These are phyloP conservation scores for Haemoproteus tartakovskyi DNA, from an alignment of 169 alveolate species.

Conservation along the genomic window DNA sequence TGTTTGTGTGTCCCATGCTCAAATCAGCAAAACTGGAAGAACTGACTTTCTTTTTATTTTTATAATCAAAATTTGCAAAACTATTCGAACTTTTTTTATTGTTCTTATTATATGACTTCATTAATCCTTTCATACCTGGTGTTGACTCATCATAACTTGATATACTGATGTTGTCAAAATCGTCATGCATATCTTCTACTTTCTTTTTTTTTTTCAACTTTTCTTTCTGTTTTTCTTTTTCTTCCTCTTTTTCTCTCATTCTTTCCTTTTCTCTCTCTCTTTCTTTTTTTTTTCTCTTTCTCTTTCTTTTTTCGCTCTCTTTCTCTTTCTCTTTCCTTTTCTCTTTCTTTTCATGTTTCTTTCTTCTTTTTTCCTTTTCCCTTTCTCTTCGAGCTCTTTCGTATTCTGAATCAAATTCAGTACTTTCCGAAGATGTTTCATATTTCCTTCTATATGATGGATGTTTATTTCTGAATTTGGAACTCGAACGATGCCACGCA, in stretches of 20 bases:
- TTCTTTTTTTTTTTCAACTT: slow-evolving; percentile 34
- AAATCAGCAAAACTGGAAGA: too few species aligned
- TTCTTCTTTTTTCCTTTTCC: slow-evolving; percentile 22
- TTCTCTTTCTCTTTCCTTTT: slow-evolving; percentile 6
- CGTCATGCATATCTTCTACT: slow-evolving; percentile 23
- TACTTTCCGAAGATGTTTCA: slow-evolving; percentile 25
- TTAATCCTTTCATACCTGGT: slow-evolving; percentile 66
- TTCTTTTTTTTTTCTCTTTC: too few species aligned
- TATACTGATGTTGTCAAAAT: slow-evolving; percentile 46
- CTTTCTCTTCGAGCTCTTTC: not conserved
- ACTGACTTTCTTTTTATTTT: too few species aligned
- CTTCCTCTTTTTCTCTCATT: not conserved
- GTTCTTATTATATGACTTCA: slow-evolving; percentile 58
- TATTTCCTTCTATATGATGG: slow-evolving; percentile 25
- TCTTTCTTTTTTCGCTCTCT: slow-evolving; percentile 17
- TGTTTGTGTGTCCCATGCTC: too few species aligned
- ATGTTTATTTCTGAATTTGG: slow-evolving; percentile 32
- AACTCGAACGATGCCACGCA: slow-evolving; percentile 2
- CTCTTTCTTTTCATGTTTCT: slow-evolving; percentile 7
- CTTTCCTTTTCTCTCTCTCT: too few species aligned
- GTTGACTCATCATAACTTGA: slow-evolving; percentile 58
- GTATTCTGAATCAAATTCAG: slow-evolving; percentile 4
- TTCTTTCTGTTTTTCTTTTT: slow-evolving; percentile 6
- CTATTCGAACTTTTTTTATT: slow-evolving; percentile 18
- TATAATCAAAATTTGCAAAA: slow-evolving; percentile 47